phyloP scores from a whole-genome alignment of 208 protist species.

The Trichomonas vaginalis region DNA sequence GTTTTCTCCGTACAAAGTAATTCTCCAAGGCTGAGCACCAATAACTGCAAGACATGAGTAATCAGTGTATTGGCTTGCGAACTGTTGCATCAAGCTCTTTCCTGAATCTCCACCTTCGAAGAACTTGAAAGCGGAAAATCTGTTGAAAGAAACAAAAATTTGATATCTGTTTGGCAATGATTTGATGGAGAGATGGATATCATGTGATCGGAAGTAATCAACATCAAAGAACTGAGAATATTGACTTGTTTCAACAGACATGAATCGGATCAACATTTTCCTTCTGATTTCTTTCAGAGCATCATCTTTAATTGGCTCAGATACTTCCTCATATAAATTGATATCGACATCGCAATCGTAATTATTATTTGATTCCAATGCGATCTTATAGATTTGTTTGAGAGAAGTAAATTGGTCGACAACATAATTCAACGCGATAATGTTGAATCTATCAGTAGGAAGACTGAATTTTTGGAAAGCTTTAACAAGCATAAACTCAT shows the following conservation, averaged over 20 bases:
- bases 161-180: background rate
- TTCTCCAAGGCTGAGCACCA: background rate
- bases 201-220: background rate
- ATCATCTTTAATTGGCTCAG: background rate
- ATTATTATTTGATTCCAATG: background rate
- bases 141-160: background rate
- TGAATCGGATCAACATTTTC: background rate
- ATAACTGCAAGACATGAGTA: background rate
- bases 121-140: background rate
- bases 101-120: background rate
- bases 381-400: background rate
- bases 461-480: background rate
- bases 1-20: background rate
- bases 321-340: background rate
- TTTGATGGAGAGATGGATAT: background rate
- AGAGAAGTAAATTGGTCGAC: background rate
- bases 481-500: background rate
- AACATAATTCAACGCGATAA: background rate
- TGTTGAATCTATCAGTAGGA: background rate
- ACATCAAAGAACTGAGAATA: background rate
- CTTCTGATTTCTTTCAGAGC: background rate
- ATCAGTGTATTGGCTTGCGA: background rate
- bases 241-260: background rate
- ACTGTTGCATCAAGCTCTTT: background rate
- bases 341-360: background rate